Evolutionary conservation across 352 stramenopile genomes (phyloP).

Genomic region (Globisporangium abappressorium): DNA sequence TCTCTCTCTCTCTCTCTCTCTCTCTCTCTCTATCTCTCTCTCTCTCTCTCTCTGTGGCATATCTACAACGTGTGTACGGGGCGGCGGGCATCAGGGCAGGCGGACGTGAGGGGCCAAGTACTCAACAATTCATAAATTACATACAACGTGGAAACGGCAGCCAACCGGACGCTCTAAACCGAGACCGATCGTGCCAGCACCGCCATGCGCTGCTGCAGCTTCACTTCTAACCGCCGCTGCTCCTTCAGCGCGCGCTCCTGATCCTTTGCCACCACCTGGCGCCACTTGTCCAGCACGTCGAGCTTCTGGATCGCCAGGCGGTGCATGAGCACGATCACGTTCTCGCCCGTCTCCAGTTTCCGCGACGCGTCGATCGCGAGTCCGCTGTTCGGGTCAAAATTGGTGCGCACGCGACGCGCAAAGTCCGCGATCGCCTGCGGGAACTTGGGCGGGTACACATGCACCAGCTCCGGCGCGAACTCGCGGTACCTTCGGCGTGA

Average conservation of each 20-base stretch:
- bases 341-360: conserved; percentile 64
- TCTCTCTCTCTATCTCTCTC: no score
- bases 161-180: conserved; percentile 25
- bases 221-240: conserved; percentile 47
- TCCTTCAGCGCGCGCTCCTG: conserved; percentile 42
- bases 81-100: neutral
- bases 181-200: conserved; percentile 53
- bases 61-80: neutral
- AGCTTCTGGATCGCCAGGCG: conserved; percentile 77
- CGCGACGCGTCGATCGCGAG: conserved; percentile 55
- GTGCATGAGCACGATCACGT: conserved; percentile 69
- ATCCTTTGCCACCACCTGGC: conserved; percentile 51
- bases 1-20: no score
- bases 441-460: conserved; percentile 60
- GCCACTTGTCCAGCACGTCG: conserved; percentile 66
- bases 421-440: conserved; percentile 61
- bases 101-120: neutral
- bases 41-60: neutral
- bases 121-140: conserved; percentile 14
- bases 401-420: conserved; percentile 42
- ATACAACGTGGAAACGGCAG: neutral
- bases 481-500: conserved; percentile 57
- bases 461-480: conserved; percentile 43
- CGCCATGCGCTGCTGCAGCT: conserved; percentile 64
- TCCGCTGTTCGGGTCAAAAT: conserved; percentile 53